Evolutionary conservation across 139 green algal genomes (phyloP).

Genomic region (Tetradesmus lagerheimii): DNA sequence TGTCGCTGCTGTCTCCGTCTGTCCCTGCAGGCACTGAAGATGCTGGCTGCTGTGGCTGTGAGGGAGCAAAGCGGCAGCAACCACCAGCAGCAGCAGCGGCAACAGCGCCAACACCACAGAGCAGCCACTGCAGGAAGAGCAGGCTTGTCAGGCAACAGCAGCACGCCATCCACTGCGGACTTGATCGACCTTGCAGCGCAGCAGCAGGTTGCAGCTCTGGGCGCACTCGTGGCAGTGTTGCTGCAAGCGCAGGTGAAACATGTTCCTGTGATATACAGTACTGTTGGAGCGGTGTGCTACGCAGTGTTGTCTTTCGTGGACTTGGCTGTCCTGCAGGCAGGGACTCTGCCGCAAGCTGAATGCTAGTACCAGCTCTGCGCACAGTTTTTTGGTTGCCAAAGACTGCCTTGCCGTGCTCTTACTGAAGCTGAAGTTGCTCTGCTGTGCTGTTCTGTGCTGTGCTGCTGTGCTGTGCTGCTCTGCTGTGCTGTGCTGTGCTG

Average conservation of each 20-base stretch:
- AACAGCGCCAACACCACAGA: neutral
- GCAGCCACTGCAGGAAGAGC: neutral
- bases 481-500: neutral
- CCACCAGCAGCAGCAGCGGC: neutral
- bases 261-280: neutral
- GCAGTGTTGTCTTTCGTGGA: neutral
- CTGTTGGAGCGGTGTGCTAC: neutral
- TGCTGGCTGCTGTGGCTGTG: neutral
- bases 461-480: neutral
- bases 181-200: slow-evolving; percentile 27
- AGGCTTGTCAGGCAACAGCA: slow-evolving; percentile 18
- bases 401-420: neutral
- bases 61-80: neutral
- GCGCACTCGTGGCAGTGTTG: slow-evolving; percentile 69
- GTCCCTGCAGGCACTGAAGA: slow-evolving; percentile 36
- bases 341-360: neutral
- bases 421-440: neutral
- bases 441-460: too few relatives aligned
- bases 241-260: slow-evolving; percentile 45
- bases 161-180: neutral
- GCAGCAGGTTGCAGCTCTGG: slow-evolving; percentile 57
- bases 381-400: too few relatives aligned
- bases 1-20: slow-evolving; percentile 6
- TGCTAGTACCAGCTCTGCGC: neutral
- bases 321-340: neutral